Base-by-base conservation (phyloP, 2,329 filamentous ascomycete genomes). In the Lasiodiplodia sp. region DNA sequence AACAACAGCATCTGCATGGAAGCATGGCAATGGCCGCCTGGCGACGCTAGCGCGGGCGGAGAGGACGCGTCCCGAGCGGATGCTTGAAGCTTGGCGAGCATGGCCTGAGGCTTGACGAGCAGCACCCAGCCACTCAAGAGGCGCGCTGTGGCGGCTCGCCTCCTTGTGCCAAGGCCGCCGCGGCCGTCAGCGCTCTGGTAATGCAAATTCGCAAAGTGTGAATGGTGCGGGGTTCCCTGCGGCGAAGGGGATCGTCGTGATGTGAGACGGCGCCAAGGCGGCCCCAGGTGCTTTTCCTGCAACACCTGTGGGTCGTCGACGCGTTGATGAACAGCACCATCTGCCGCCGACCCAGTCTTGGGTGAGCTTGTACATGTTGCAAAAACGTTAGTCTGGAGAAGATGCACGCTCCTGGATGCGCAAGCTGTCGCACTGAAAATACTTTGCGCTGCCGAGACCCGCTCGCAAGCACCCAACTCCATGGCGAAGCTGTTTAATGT, bases 1-100 rank as follows among this genome's bases (percentile, higher is more conserved):
- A 16, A 63, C 58, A 63, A 63, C 58, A 63, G 58, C 58, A 63
- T 63, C 58, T 63, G 58, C 58, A 51, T 63, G 58, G 58, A 64
- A 64, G 44, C 44, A 52, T 52, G 60, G 60, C 60, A 64, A n/a
- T 25, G 60, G 60, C 28, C 60, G 60, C 60, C 40, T 38, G 47
- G 60, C 18, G 60, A 64, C 60, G 31, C 60, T 64, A 38, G 60
- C 60, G 60, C 60, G 60, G 38, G 60, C 60, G 58, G 58, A 51
- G 25, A 28, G 18, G 58, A n/a, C 23, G 58, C 58, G 40, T 37
- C 23, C 58, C 58, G 58, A 51, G 40, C 23, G 2, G 40, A 10
- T 25, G 25, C 40, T 44, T 34, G 37, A 11, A 37, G 16, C 58
- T 63, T 51, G 58, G 58, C 58, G 28, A 18, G 28, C 38, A 8